Evolutionary conservation across 495 filamentous ascomycete species (phyloP).

Genomic region (Apodospora peruviana): DNA sequence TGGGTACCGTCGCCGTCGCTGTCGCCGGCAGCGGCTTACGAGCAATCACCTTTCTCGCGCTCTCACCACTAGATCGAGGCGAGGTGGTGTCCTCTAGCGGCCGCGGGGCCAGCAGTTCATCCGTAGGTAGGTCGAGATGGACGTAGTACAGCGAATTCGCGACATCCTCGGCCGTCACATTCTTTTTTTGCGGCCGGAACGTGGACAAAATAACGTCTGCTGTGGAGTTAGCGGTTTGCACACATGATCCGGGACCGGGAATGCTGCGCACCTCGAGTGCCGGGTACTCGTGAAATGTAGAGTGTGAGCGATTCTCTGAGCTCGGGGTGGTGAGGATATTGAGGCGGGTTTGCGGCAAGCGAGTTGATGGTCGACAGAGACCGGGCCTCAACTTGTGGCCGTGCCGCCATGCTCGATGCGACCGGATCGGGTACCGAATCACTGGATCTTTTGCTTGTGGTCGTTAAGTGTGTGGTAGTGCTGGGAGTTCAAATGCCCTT

Average conservation of each 20-base stretch:
- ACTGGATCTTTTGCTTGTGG: too few relatives aligned
- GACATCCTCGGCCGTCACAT: constrained; percentile 82
- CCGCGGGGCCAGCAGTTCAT: constrained; percentile 44
- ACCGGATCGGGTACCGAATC: neutral
- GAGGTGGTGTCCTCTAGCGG: constrained; percentile 33
- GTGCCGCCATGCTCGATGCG: constrained; percentile 12
- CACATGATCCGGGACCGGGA: neutral
- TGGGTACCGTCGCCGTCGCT: constrained; percentile 13
- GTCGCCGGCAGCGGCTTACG: constrained; percentile 38
- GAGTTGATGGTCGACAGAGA: constrained; percentile 75
- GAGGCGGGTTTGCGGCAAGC: constrained; percentile 80
- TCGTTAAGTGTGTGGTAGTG: too few relatives aligned
- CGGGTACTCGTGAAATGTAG: constrained; percentile 89
- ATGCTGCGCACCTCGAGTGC: constrained; percentile 74
- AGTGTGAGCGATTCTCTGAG: constrained; percentile 64
- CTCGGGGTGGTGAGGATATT: constrained; percentile 69
- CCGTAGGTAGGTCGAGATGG: constrained; percentile 65
- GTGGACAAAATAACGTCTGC: constrained; percentile 92
- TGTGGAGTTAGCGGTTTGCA: constrained; percentile 7
- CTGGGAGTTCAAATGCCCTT: too few relatives aligned
- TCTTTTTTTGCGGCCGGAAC: constrained; percentile 77
- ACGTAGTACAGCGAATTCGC: constrained; percentile 85
- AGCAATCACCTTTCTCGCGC: constrained; percentile 34
- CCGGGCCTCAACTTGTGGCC: constrained; percentile 62
- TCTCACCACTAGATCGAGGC: constrained; percentile 44